phyloP scores from a whole-genome alignment of 208 protist genomes.

The Crithidia acanthocephali region DNA sequence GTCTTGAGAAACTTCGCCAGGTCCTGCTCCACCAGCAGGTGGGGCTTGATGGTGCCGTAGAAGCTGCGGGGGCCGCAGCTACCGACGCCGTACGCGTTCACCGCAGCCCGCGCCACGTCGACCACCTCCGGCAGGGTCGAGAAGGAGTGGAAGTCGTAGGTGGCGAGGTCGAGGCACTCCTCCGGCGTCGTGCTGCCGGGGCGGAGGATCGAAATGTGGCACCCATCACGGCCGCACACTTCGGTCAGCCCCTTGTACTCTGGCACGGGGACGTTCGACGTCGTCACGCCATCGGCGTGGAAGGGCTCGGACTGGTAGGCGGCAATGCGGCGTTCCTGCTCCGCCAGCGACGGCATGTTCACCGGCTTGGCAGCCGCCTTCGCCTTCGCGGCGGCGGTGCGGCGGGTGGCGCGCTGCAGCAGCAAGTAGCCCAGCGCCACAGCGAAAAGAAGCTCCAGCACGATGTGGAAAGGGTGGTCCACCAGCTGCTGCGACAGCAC shows the following conservation, averaged over 20 bases:
- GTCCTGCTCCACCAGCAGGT: conserved; percentile 93
- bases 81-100: conserved; percentile 96
- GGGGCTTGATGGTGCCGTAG: conserved; percentile 97
- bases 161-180: conserved; percentile 90
- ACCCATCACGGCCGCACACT: conserved; percentile 57
- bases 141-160: conserved; percentile 95
- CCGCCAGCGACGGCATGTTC: conserved; percentile 71
- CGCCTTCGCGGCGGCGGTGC: conserved; percentile 4
- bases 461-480: conserved; percentile 68
- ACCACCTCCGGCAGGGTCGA: conserved; percentile 83
- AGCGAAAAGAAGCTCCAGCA: conserved; percentile 71
- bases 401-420: conserved; percentile 30
- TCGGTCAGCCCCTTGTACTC: conserved; percentile 48
- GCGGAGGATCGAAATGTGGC: conserved; percentile 60
- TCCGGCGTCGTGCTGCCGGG: conserved; percentile 29
- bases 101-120: conserved; percentile 76
- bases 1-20: conserved; percentile 91
- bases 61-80: conserved; percentile 98
- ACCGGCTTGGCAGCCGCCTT: conserved; percentile 23
- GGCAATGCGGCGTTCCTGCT: conserved; percentile 79
- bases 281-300: conserved; percentile 40
- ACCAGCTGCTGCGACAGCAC: conserved; percentile 42
- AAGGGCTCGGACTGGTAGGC: conserved; percentile 70
- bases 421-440: conserved; percentile 51
- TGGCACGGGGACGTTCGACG: conserved; percentile 51